Evolutionary conservation across 768 basidiomycete genomes (phyloP).

Genomic region (Podaxis sp.): DNA sequence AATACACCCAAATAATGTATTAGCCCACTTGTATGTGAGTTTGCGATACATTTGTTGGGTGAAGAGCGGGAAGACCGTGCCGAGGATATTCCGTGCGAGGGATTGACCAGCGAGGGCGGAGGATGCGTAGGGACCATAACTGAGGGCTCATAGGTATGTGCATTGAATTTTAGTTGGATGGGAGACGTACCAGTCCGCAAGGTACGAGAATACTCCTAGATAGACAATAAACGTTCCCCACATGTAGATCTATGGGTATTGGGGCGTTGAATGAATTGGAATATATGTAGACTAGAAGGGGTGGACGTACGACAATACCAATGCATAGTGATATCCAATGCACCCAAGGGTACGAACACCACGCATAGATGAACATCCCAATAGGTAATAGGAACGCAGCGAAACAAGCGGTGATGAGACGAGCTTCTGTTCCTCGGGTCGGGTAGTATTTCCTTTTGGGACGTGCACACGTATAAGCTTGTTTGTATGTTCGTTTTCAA

Average conservation of each 20-base stretch:
- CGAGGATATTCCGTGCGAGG: conserved; percentile 55
- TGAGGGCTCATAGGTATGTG: conserved; percentile 12
- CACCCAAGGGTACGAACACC: conserved; percentile 54
- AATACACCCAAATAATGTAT: conserved; percentile 54
- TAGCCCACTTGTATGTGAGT: conserved; percentile 61
- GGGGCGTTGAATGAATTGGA: background rate
- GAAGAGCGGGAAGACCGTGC: conserved; percentile 61
- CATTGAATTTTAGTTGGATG: background rate
- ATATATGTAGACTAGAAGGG: background rate
- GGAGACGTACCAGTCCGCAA: conserved; percentile 58
- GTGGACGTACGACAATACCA: conserved; percentile 42
- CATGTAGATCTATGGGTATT: conserved; percentile 44
- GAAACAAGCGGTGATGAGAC: conserved; percentile 56
- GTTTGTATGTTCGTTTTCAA: no score
- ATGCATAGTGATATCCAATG: conserved; percentile 64
- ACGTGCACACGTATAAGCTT: background rate
- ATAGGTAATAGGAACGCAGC: conserved; percentile 53
- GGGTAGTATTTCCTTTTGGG: conserved; percentile 31
- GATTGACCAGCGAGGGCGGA: conserved; percentile 71
- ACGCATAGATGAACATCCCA: conserved; percentile 75
- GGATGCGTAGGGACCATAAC: conserved; percentile 64
- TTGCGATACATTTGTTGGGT: conserved; percentile 55
- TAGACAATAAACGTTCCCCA: conserved; percentile 55
- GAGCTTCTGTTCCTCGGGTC: conserved; percentile 52
- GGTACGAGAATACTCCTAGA: conserved; percentile 56